Evolutionary conservation across 495 filamentous ascomycete genomes (phyloP).

Genomic region (Stereocaulon alpinum): DNA sequence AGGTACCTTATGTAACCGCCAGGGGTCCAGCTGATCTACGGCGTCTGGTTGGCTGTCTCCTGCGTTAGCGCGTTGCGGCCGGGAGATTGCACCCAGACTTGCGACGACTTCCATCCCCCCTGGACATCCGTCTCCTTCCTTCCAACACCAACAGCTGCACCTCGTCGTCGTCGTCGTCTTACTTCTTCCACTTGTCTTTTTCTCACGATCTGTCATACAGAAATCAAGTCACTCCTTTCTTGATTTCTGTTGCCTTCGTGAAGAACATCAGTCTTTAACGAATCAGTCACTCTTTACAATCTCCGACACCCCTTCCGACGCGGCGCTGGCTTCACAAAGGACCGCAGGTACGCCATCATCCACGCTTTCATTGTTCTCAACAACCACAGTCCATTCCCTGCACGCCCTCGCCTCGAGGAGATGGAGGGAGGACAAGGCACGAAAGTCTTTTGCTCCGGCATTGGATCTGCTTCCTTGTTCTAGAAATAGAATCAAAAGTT

Average conservation of each 20-base stretch:
- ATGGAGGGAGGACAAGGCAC: neutral
- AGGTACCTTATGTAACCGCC: slow-evolving; percentile 5
- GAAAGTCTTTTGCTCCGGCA: neutral
- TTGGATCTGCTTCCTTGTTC: slow-evolving; percentile 2
- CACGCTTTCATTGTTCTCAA: slow-evolving; percentile 4
- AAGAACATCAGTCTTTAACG: slow-evolving; percentile 5
- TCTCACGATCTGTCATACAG: slow-evolving; percentile 1
- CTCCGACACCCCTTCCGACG: slow-evolving; percentile 1
- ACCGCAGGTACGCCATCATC: slow-evolving; percentile 6
- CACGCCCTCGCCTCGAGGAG: neutral
- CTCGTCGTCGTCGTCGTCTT: slow-evolving; percentile 3
- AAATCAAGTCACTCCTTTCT: slow-evolving; percentile 20
- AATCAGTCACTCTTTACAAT: slow-evolving; percentile 9
- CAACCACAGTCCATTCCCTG: neutral
- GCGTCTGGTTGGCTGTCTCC: neutral
- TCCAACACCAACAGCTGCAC: neutral
- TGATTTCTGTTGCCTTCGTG: slow-evolving; percentile 9
- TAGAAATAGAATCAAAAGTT: neutral
- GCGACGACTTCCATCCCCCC: slow-evolving; percentile 1
- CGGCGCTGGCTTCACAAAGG: slow-evolving; percentile 5
- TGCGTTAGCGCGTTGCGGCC: neutral
- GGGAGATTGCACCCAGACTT: neutral
- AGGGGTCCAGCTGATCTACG: neutral
- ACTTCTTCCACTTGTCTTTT: neutral
- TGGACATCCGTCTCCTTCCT: neutral